A percentile compares a stretch with the other conserved stretches of the same genome.
These are phyloP conservation scores for Fusarium mexicanum DNA, from an alignment of 2,329 filamentous ascomycete species.

Conservation along the genomic window DNA sequence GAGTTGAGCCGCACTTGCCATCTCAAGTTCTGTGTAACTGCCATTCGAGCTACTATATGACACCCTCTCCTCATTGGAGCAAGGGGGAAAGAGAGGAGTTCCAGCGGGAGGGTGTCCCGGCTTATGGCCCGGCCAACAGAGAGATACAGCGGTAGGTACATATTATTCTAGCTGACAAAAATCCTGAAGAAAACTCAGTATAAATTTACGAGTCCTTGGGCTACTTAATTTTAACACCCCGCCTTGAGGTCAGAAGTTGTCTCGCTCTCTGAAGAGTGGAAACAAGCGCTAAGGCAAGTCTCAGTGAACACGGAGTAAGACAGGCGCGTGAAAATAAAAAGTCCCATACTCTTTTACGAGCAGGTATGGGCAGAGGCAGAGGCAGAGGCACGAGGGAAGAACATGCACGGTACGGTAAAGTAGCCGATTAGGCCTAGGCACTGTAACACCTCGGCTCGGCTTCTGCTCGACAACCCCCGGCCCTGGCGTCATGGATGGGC, in stretches of 20 bases:
- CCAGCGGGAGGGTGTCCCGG: neutral
- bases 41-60: neutral
- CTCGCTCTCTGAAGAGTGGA: neutral
- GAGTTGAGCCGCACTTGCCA: slow-evolving; percentile 15
- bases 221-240: neutral
- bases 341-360: neutral
- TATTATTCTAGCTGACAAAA: neutral
- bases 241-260: neutral
- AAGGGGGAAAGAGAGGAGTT: neutral
- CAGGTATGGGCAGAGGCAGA: neutral
- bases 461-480: slow-evolving; percentile 23
- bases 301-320: neutral
- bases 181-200: neutral
- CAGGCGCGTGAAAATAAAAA: neutral
- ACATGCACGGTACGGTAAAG: neutral
- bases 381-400: neutral
- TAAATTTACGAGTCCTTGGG: neutral
- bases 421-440: slow-evolving; percentile 9
- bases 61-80: neutral
- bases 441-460: slow-evolving; percentile 42
- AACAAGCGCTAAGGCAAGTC: neutral
- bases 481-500: slow-evolving; percentile 38
- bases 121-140: neutral
- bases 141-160: neutral
- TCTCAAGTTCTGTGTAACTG: neutral